Conservation (phyloP, 495 filamentous ascomycete genomes). For the Pyrenopolyporus hunteri region DNA sequence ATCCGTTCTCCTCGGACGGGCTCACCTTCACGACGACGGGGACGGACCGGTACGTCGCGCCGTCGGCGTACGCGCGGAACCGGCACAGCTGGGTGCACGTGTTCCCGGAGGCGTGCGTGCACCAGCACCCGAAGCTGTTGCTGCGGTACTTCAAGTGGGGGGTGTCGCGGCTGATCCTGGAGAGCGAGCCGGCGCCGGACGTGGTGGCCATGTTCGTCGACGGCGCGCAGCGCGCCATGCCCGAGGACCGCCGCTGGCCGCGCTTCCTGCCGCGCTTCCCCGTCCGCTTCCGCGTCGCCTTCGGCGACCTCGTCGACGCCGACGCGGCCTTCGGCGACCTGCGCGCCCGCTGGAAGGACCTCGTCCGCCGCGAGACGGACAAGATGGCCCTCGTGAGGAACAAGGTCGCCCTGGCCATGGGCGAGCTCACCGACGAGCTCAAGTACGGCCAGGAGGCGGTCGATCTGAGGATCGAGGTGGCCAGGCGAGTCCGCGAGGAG, state of each 20-base stretch:
- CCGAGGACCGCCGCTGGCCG: conserved; percentile 78
- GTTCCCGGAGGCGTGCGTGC: conserved; percentile 92
- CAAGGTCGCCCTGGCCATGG: conserved; percentile 60
- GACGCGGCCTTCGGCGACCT: conserved; percentile 69
- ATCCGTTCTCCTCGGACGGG: conserved; percentile 63
- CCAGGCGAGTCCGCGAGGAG: conserved; percentile 74
- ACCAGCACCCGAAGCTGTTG: conserved; percentile 77
- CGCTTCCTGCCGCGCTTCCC: conserved; percentile 78
- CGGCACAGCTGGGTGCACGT: conserved; percentile 86
- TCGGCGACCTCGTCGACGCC: conserved; percentile 69
- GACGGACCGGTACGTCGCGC: conserved; percentile 61
- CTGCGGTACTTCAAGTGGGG: conserved; percentile 99
- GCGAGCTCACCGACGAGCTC: conserved; percentile 72
- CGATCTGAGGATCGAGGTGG: conserved; percentile 80
- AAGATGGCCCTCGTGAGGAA: conserved; percentile 51
- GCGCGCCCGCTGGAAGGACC: conserved; percentile 67
- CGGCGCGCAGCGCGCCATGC: conserved; percentile 84
- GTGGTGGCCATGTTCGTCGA: conserved; percentile 94
- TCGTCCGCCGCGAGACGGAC: conserved; percentile 52
- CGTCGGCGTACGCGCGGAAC: conserved; percentile 58
- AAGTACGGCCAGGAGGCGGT: conserved; percentile 75
- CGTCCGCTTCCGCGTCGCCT: conserved; percentile 74
- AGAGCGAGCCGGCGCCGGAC: conserved; percentile 79
- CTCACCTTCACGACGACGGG: conserved; percentile 71
- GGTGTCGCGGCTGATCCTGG: conserved; percentile 84